A percentile compares a stretch with the other conserved stretches of the same genome.
Conservation (phyloP, 1,284 basidiomycete species). For the Cryptococcus wingfieldii region DNA sequence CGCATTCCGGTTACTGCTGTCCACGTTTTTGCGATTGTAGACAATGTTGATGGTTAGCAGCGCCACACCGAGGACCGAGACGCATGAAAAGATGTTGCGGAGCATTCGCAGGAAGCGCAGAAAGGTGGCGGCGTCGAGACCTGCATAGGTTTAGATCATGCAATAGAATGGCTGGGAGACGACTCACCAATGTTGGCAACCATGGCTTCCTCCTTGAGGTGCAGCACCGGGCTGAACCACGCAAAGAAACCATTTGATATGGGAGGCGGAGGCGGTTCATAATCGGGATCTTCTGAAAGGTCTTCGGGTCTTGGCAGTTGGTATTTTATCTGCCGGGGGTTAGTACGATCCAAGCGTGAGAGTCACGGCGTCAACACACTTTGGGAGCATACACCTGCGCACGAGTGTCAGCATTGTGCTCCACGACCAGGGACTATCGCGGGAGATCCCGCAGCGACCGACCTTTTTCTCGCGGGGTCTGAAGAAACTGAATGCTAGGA, state of each 20-base stretch:
- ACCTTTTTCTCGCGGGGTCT: constrained; percentile 67
- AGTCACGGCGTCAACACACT: constrained; percentile 45
- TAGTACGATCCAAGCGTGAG: not conserved
- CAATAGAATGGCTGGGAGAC: not conserved
- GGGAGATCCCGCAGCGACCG: constrained; percentile 8
- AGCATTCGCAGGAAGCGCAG: constrained; percentile 87
- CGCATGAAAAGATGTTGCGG: constrained; percentile 60
- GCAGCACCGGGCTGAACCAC: constrained; percentile 82
- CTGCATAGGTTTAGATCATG: constrained; percentile 11
- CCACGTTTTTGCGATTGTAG: constrained; percentile 65
- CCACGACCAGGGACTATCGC: no score
- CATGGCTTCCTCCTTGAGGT: constrained; percentile 79
- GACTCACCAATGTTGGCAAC: constrained; percentile 70
- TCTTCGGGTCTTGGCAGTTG: constrained; percentile 50
- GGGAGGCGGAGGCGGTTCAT: constrained; percentile 49
- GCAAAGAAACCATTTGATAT: constrained; percentile 77
- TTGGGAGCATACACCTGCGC: constrained; percentile 46
- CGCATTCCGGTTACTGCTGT: constrained; percentile 51
- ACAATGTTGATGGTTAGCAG: constrained; percentile 61
- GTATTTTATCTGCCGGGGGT: constrained; percentile 64
- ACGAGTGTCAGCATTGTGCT: constrained; percentile 8
- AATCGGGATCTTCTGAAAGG: constrained; percentile 38
- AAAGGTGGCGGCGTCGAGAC: constrained; percentile 88
- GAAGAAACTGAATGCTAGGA: constrained; percentile 67
- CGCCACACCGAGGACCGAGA: constrained; percentile 65